These are phyloP conservation scores for Leishmania turanica DNA, from an alignment of 208 protist species.

Conservation along the genomic window DNA sequence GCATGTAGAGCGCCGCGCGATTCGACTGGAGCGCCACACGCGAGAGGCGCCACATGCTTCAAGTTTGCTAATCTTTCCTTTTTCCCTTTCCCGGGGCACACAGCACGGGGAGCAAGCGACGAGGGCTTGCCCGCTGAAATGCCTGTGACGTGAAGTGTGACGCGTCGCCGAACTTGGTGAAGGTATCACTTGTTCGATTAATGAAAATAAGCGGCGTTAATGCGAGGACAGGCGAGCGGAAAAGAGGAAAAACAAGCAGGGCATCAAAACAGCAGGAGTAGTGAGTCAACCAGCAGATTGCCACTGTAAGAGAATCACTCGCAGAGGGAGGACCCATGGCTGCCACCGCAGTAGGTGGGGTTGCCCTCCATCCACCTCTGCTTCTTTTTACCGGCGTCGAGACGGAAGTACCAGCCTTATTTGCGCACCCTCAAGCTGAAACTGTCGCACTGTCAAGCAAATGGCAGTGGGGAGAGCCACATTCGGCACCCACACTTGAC, in stretches of 20 bases:
- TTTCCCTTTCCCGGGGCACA: background rate
- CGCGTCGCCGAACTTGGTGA: background rate
- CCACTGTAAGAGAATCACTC: background rate
- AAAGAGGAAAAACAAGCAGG: background rate
- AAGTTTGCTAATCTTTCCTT: background rate
- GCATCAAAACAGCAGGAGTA: background rate
- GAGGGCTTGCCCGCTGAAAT: background rate
- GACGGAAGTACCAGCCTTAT: background rate
- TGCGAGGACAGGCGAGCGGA: background rate
- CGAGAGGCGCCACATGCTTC: slow-evolving; percentile 22
- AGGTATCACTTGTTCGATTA: background rate
- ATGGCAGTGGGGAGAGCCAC: background rate
- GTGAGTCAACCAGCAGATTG: background rate
- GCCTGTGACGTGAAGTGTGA: background rate
- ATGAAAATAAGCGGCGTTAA: background rate
- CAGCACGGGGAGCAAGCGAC: background rate
- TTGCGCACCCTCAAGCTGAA: background rate
- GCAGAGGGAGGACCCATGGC: background rate
- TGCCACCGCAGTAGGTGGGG: background rate
- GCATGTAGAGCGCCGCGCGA: slow-evolving; percentile 53
- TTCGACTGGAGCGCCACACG: slow-evolving; percentile 15
- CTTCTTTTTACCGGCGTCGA: background rate
- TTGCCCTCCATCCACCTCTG: background rate
- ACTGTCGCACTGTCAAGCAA: background rate
- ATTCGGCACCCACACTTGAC: background rate